Evolutionary conservation across 176 grass and related monocot species (phyloP).

Genomic region (Zizania latifolia): DNA sequence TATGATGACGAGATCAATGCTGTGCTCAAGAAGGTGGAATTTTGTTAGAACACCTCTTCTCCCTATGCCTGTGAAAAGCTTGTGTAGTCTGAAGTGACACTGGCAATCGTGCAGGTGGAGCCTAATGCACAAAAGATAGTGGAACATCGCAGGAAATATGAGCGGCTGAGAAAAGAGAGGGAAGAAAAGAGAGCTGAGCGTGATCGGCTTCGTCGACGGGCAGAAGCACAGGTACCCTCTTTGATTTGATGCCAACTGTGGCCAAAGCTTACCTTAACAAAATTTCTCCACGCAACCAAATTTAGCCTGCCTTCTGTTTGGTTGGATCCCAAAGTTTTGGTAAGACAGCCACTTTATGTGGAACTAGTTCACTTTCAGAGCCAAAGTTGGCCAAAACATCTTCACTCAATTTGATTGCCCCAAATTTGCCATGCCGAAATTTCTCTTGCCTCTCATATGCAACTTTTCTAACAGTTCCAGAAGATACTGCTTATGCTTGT

Average conservation of each 20-base stretch:
- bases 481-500: neutral
- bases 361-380: neutral
- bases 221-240: constrained; percentile 66
- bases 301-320: neutral
- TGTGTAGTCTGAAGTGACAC: neutral
- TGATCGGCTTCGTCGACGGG: constrained; percentile 59
- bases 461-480: neutral
- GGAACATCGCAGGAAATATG: constrained; percentile 91
- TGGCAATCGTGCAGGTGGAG: constrained; percentile 57
- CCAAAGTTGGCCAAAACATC: neutral
- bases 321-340: neutral
- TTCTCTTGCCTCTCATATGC: neutral
- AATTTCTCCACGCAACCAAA: neutral
- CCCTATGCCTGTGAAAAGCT: neutral
- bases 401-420: neutral
- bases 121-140: constrained; percentile 95
- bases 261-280: neutral
- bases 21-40: constrained; percentile 73
- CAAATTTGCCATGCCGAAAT: neutral
- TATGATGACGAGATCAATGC: constrained; percentile 91
- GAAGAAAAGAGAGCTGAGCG: constrained; percentile 79
- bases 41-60: neutral
- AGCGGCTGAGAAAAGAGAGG: constrained; percentile 72
- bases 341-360: neutral
- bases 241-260: neutral